A percentile compares a stretch with the other conserved stretches of the same genome.
phyloP scores from a whole-genome alignment of 1,284 basidiomycete genomes.

The Ceratorhiza oryzae-sativae region DNA sequence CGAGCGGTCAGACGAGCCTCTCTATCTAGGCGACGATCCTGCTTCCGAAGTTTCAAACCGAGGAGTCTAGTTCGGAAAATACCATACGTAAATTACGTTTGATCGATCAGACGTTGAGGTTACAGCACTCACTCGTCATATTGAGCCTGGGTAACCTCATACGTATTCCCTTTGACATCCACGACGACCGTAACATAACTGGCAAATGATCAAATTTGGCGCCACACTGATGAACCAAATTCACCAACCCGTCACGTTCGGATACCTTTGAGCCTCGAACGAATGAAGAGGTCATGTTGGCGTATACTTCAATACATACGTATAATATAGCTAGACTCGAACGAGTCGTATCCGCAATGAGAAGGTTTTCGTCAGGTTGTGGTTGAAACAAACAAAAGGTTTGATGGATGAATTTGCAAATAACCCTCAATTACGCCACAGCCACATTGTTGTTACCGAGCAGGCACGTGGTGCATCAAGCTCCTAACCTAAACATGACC shows the following conservation, averaged over 20 bases:
- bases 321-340: no score
- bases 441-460: no score
- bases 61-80: no score
- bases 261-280: slow-evolving; percentile 23
- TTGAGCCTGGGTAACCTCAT: slow-evolving; percentile 12
- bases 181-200: slow-evolving; percentile 19
- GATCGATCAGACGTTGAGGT: no score
- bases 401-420: no score
- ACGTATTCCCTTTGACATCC: slow-evolving; percentile 19
- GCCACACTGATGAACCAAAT: not conserved
- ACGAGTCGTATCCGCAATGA: no score
- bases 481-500: no score
- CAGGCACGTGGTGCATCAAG: no score
- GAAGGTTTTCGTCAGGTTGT: no score
- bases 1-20: slow-evolving; percentile 12
- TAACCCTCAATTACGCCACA: no score
- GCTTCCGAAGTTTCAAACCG: slow-evolving; percentile 13
- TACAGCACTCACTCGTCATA: slow-evolving; percentile 4
- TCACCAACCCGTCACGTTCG: slow-evolving; percentile 14
- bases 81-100: not conserved
- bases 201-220: not conserved
- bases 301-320: not conserved
- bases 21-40: slow-evolving; percentile 3
- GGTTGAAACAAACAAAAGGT: no score
- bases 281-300: not conserved